Evolutionary conservation across 176 grass and related monocot species (phyloP), one percentile per base, ranked within the genome.

Genomic region (Melocanna baccifera): DNA sequence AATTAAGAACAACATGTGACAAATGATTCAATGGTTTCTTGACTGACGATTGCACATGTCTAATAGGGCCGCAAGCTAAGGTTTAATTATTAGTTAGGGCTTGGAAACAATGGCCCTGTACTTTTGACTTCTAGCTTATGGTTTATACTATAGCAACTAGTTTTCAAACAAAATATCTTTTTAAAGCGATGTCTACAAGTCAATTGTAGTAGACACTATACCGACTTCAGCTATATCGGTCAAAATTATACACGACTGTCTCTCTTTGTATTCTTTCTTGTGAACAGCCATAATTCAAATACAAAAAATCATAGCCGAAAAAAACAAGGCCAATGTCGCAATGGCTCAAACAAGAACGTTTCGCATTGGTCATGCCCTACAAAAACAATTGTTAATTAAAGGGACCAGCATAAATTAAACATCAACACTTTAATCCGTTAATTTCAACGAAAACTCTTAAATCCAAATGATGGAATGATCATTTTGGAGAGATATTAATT

Each of bases 111-210:
- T 43, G 67, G 34, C 34, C 34, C 4, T 5, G 4, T 36, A 4
- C 4, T 36, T 36, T 36, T 0, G 4, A 2, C 0, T 34, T 34
- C 2, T 36, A 4, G 4, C 4, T 36, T 34, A 34, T 34, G 32
- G 3, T 34, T 34, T 36, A 36, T 5, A 4, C 4, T 36, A 36
- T 0, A 36, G 34, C 4, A 0, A 36, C 4, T 36, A 36, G 34
- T 4, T 4, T 36, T 36, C 34, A 36, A 36, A 36, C 0, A 36
- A 0, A 36, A 0, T 36, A 0, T 36, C 4, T 36, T 30, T 36
- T 36, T 0, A 36, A 36, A 0, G 0, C 0, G 4, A 3, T 3
- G 4, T 36, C 4, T 36, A 36, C 4, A 36, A 36, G 4, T 36
- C 34, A 4, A 36, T 36, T 36, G 34, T 36, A 36, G 34, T 36